A percentile compares a stretch with the other conserved stretches of the same genome.
Evolutionary conservation across 208 protist species (phyloP).

Genomic region (Leishmania arabica): DNA sequence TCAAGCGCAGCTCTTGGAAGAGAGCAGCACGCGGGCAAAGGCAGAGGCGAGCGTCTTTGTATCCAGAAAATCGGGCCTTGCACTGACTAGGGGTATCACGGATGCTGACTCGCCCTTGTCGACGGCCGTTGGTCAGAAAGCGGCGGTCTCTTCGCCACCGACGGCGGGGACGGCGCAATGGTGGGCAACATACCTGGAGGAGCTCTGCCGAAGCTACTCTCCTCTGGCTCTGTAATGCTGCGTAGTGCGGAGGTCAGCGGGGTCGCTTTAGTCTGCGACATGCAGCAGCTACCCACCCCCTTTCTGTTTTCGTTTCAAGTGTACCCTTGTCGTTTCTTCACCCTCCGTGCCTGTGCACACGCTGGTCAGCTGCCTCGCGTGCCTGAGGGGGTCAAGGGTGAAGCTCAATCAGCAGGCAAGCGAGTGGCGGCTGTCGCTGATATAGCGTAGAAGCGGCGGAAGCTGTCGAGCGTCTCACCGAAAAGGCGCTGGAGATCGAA

Average conservation of each 20-base stretch:
- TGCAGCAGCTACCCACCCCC: neutral
- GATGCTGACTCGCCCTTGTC: neutral
- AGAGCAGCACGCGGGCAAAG: neutral
- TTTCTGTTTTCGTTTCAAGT: neutral
- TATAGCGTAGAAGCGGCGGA: too few species aligned
- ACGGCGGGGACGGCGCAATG: slow-evolving; percentile 22
- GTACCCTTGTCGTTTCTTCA: neutral
- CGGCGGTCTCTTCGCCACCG: neutral
- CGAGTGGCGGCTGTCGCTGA: neutral
- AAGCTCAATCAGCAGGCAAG: neutral
- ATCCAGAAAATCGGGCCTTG: neutral
- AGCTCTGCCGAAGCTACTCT: slow-evolving; percentile 24
- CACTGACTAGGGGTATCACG: neutral
- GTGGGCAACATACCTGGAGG: slow-evolving; percentile 29
- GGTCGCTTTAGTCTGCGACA: neutral
- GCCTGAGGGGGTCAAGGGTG: neutral
- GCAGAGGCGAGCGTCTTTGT: neutral
- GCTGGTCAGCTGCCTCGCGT: neutral
- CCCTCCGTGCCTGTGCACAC: neutral
- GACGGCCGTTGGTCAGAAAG: neutral
- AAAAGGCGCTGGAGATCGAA: neutral
- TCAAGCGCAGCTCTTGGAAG: slow-evolving; percentile 26
- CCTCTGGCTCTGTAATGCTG: neutral
- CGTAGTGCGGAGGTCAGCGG: too few species aligned
- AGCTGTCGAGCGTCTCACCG: neutral